Evolutionary conservation across 306 rosid genomes (phyloP).

Genomic region (Canavalia gladiata): DNA sequence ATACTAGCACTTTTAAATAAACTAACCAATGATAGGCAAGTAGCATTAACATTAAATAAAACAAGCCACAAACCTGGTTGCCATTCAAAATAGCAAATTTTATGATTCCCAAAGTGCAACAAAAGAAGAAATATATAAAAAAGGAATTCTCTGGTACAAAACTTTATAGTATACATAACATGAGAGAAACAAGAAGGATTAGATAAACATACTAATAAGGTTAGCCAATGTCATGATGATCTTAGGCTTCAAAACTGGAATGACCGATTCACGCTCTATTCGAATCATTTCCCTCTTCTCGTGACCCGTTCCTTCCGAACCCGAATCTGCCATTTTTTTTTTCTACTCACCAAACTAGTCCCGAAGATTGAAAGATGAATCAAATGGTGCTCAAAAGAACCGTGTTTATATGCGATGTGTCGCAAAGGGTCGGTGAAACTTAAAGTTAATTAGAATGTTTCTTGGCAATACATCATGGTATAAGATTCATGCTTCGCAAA

Average conservation of each 20-base stretch:
- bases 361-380: slow-evolving; percentile 19
- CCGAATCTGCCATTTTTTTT: slow-evolving; percentile 29
- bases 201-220: slow-evolving; percentile 68
- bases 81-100: neutral
- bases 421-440: slow-evolving; percentile 26
- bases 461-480: slow-evolving; percentile 41
- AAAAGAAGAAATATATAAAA: neutral
- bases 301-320: slow-evolving; percentile 18
- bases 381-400: slow-evolving; percentile 6
- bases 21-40: neutral
- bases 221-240: slow-evolving; percentile 79
- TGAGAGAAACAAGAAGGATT: neutral
- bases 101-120: neutral
- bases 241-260: slow-evolving; percentile 80
- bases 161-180: neutral
- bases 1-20: neutral
- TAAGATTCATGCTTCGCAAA: slow-evolving; percentile 49
- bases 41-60: no score
- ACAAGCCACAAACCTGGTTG: neutral
- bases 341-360: neutral
- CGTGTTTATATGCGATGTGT: neutral
- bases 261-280: slow-evolving; percentile 88
- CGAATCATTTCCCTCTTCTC: slow-evolving; percentile 66
- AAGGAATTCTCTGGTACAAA: neutral
- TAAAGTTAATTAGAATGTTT: slow-evolving; percentile 31